Evolutionary conservation across 1,284 basidiomycete species (phyloP).

Genomic region (Cryptococcus wingfieldii): DNA sequence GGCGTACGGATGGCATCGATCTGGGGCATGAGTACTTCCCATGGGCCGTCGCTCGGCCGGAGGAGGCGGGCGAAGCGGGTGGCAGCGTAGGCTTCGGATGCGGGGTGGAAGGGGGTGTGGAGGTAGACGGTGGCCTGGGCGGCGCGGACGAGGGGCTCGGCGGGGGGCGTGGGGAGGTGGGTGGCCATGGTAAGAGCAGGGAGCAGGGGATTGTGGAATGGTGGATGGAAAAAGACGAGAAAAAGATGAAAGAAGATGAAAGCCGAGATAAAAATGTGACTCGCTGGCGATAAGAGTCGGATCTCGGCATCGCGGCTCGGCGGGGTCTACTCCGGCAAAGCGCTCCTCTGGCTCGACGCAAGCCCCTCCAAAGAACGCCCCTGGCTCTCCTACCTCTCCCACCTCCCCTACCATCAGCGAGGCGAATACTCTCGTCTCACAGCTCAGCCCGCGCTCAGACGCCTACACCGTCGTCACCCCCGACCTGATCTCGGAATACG

Average conservation of each 20-base stretch:
- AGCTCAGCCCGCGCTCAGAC: neutral
- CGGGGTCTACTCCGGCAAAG: too few species aligned
- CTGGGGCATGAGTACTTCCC: conserved; percentile 13
- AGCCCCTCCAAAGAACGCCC: too few species aligned
- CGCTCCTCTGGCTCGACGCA: too few species aligned
- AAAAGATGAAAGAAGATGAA: too few species aligned
- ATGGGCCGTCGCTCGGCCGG: conserved; percentile 21
- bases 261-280: too few species aligned
- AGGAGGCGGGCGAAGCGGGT: conserved; percentile 30
- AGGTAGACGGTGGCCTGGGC: conserved; percentile 35
- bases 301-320: too few species aligned
- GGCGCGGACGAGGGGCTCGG: conserved; percentile 10
- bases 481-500: neutral
- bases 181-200: neutral
- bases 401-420: neutral
- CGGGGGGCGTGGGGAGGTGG: conserved; percentile 16
- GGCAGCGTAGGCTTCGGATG: conserved; percentile 34
- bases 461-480: neutral
- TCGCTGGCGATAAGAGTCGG: too few species aligned
- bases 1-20: conserved; percentile 27
- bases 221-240: too few species aligned
- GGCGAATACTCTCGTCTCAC: neutral
- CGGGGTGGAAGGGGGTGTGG: conserved; percentile 33
- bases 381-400: neutral
- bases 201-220: too few species aligned